These are phyloP conservation scores for Pythium folliculosum DNA, from an alignment of 352 stramenopile species.

Conservation along the genomic window DNA sequence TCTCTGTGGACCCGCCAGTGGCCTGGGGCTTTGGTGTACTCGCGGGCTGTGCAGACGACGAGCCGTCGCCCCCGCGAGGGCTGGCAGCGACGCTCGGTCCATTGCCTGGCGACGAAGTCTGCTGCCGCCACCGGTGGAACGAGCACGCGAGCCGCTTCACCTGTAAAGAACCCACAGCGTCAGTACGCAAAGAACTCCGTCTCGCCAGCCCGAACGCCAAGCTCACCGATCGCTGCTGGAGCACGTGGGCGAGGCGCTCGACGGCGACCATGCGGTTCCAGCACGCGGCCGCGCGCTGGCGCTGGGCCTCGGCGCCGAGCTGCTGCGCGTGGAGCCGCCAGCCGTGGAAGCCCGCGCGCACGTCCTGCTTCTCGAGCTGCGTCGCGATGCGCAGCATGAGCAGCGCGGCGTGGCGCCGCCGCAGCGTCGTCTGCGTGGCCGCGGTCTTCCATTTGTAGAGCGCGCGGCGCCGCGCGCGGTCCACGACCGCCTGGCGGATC, in stretches of 20 bases:
- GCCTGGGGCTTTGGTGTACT: too few relatives aligned
- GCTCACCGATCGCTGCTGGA: conserved; percentile 41
- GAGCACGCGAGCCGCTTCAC: conserved; percentile 17
- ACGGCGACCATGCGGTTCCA: conserved; percentile 74
- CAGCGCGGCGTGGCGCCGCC: conserved; percentile 38
- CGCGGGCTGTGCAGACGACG: too few relatives aligned
- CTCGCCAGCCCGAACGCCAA: background rate
- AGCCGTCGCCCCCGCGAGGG: background rate
- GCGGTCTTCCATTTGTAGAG: conserved; percentile 50
- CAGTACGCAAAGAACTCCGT: background rate
- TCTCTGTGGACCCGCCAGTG: too few relatives aligned
- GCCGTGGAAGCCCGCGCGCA: conserved; percentile 36
- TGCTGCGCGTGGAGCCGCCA: conserved; percentile 46
- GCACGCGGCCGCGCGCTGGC: conserved; percentile 46
- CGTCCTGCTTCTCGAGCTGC: conserved; percentile 39
- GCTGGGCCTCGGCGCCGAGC: conserved; percentile 39
- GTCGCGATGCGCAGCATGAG: conserved; percentile 44
- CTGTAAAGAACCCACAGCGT: conserved; percentile 9
- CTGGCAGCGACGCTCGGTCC: background rate
- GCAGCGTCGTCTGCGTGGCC: conserved; percentile 29
- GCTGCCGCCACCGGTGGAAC: conserved; percentile 21
- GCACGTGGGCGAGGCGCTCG: conserved; percentile 53
- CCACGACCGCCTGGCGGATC: conserved; percentile 49
- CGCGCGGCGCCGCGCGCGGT: conserved; percentile 34
- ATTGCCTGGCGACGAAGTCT: background rate